A percentile compares a stretch with the other conserved stretches of the same genome.
Conservation (phyloP, 148 eudicot species). For the Amaranthus hypochondriacus region DNA sequence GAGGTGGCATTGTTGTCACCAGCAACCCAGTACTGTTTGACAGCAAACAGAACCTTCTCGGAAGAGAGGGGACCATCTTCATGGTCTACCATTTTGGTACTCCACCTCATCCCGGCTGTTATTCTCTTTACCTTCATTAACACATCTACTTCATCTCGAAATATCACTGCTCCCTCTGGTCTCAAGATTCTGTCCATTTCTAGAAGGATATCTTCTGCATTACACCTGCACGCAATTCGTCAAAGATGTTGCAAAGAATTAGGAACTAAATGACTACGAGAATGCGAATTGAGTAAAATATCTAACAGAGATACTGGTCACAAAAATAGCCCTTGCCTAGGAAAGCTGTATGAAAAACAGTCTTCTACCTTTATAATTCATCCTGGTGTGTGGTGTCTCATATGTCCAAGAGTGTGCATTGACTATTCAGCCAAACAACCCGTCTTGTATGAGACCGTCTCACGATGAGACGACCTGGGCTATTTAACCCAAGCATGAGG, state of each 20-base stretch:
- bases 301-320: no score
- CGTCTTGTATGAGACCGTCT: no score
- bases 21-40: slow-evolving; percentile 41
- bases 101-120: slow-evolving; percentile 43
- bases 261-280: not conserved
- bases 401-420: no score
- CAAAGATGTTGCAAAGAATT: not conserved
- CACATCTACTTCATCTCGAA: slow-evolving; percentile 35
- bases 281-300: not conserved
- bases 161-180: slow-evolving; percentile 40
- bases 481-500: no score
- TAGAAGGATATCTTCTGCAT: slow-evolving; percentile 33
- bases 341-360: no score
- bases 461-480: no score
- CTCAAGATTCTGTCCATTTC: slow-evolving; percentile 42
- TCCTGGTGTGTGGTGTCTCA: no score
- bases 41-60: slow-evolving; percentile 40
- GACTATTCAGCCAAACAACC: no score
- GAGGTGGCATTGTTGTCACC: slow-evolving; percentile 31
- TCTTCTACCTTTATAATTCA: no score
- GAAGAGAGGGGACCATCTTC: slow-evolving; percentile 41
- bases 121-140: slow-evolving; percentile 36
- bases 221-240: slow-evolving; percentile 26
- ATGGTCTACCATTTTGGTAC: slow-evolving; percentile 40
- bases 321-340: no score